Conservation (phyloP, 2,329 filamentous ascomycete genomes). For the Venturia carpophila region DNA sequence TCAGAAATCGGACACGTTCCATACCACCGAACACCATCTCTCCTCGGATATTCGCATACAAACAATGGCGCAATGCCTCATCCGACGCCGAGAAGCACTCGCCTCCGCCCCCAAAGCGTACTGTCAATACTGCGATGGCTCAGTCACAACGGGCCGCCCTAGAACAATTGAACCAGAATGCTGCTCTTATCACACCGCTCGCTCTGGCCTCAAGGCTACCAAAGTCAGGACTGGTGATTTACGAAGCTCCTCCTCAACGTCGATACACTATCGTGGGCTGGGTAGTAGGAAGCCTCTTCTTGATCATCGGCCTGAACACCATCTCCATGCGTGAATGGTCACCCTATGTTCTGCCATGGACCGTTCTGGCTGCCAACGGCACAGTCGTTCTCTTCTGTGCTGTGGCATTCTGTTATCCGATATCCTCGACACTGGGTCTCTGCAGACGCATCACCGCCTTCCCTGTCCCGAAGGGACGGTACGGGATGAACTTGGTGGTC, state of each 20-base stretch:
- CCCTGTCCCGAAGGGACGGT: not conserved
- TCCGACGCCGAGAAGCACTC: not conserved
- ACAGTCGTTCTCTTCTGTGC: not conserved
- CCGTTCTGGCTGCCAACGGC: not conserved
- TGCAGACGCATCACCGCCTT: conserved; percentile 10
- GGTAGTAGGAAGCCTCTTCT: not conserved
- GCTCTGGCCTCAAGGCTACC: not conserved
- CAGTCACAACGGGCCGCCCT: not conserved
- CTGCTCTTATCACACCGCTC: not conserved
- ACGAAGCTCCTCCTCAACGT: conserved; percentile 3
- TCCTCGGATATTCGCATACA: not conserved
- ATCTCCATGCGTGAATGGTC: not conserved
- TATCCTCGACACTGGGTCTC: not conserved
- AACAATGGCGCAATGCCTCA: not conserved
- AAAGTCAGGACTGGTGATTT: not conserved
- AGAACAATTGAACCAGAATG: not conserved
- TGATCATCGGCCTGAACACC: not conserved
- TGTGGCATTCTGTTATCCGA: not conserved
- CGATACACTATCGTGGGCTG: not conserved
- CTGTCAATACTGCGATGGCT: not conserved
- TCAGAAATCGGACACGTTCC: not conserved
- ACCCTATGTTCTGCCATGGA: not conserved
- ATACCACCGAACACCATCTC: not conserved
- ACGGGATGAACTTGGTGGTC: not conserved
- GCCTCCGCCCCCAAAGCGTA: not conserved